phyloP scores from a whole-genome alignment of 2,329 filamentous ascomycete genomes.

The Aspergillus oerlinghausenensis region DNA sequence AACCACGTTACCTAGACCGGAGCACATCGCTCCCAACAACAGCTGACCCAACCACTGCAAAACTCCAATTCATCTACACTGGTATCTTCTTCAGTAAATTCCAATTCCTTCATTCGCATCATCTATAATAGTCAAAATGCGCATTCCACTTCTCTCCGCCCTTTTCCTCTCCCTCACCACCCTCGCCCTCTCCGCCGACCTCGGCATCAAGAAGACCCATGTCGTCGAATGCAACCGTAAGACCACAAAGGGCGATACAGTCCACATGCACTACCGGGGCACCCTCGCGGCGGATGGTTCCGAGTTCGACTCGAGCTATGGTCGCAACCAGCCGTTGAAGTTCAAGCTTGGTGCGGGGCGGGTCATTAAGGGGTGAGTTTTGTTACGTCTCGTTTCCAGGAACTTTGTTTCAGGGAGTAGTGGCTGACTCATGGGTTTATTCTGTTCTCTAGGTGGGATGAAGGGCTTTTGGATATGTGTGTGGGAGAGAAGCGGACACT shows the following conservation, averaged over 20 bases:
- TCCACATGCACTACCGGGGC: constrained; percentile 85
- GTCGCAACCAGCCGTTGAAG: constrained; percentile 67
- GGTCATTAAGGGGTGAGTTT: constrained; percentile 79
- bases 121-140: constrained; percentile 34
- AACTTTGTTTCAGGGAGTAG: not conserved
- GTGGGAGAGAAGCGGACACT: constrained; percentile 87
- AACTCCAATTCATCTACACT: not conserved
- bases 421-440: not conserved
- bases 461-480: constrained; percentile 89
- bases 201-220: constrained; percentile 73
- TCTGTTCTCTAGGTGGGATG: constrained; percentile 65
- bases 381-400: constrained; percentile 5
- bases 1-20: not conserved
- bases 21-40: not conserved
- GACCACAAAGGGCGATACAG: constrained; percentile 68
- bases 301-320: constrained; percentile 81
- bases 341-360: constrained; percentile 76
- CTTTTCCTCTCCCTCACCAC: constrained; percentile 40
- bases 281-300: constrained; percentile 68
- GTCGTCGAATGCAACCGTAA: constrained; percentile 75
- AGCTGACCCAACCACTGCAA: not conserved
- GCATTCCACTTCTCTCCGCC: constrained; percentile 37
- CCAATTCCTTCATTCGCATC: not conserved
- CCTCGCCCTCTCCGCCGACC: constrained; percentile 47
- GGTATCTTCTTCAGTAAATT: not conserved